Percentiles rank a stretch among this genome's conserved stretches.
Evolutionary conservation across 108 stramenopile genomes (phyloP).

Genomic region (Fragilaria crotonensis): DNA sequence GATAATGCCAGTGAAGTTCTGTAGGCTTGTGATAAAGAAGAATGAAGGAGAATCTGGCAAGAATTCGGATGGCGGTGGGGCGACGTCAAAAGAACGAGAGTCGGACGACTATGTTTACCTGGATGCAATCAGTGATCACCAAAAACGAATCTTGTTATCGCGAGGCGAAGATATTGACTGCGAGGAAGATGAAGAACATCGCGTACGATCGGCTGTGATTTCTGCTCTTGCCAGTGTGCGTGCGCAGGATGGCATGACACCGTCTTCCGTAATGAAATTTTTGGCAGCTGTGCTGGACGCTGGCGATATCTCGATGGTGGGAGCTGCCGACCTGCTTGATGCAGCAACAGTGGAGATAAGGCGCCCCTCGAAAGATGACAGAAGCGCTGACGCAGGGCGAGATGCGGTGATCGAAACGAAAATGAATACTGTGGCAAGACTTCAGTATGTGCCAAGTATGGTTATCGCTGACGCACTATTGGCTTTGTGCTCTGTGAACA

Average conservation of each 20-base stretch:
- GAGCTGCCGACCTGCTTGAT: background rate
- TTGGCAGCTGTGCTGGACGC: slow-evolving; percentile 61
- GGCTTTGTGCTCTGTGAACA: slow-evolving; percentile 69
- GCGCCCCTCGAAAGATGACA: slow-evolving; percentile 9
- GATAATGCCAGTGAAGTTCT: slow-evolving; percentile 68
- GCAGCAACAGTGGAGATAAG: slow-evolving; percentile 30
- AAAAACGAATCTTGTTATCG: slow-evolving; percentile 56
- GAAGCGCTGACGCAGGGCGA: slow-evolving; percentile 15
- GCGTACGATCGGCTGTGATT: slow-evolving; percentile 68
- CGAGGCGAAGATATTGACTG: slow-evolving; percentile 72
- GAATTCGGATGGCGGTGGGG: slow-evolving; percentile 24
- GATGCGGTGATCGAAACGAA: slow-evolving; percentile 6
- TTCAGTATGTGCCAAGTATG: slow-evolving; percentile 61
- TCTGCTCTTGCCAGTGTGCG: slow-evolving; percentile 74
- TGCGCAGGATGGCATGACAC: slow-evolving; percentile 81
- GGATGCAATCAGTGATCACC: slow-evolving; percentile 50
- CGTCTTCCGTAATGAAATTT: slow-evolving; percentile 49
- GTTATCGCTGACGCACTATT: slow-evolving; percentile 72
- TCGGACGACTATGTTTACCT: slow-evolving; percentile 65
- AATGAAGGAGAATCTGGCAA: slow-evolving; percentile 39
- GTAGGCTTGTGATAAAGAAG: slow-evolving; percentile 61
- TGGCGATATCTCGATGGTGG: slow-evolving; percentile 54
- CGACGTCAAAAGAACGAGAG: slow-evolving; percentile 27
- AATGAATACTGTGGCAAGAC: slow-evolving; percentile 33
- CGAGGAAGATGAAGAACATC: slow-evolving; percentile 84